Evolutionary conservation across 2,329 filamentous ascomycete genomes (phyloP), one percentile per base, ranked within the genome.

Genomic region (Curvularia sp.): DNA sequence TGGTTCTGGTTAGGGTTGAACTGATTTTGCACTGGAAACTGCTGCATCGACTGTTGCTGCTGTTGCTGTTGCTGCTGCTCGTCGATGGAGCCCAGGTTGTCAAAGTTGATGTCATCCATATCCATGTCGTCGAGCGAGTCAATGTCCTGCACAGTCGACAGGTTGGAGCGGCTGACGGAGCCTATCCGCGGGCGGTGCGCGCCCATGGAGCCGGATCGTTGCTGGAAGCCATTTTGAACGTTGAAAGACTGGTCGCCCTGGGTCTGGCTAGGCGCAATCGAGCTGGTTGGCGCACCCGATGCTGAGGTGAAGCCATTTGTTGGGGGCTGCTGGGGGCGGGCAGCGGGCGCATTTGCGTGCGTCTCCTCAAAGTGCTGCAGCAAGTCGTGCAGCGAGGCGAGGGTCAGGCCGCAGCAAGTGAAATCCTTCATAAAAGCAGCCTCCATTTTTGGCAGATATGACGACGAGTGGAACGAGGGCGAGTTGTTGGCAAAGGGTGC

Each of bases 341-440:
- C 78, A 51, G 82, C 79, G 26, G 85, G 83, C 63, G 90, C 85
- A 63, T 91, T 88, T 15, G 93, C 94, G 78, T 99, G 95, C 55
- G 90, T 87, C 79, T 97, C 94, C 79, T 99, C 95, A 75, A 97
- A 99, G 77, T 99, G 95, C 75, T 97, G 93, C 47, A 99, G 83
- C 47, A 99, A 84, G 74, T 98, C 95, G 80, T 99, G 95, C 67
- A 99, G 86, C 50, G 93, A 96, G 24, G 93, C 90, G 66, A 97
- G 85, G 31, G 89, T 94, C 70, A 92, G 86, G 71, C 93, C 93
- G 79, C 95, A 99, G 81, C 95, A 99, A 52, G 90, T 90, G 79
- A 98, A 98, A 80, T 98, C 93, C 78, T 90, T 90, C 92, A 98
- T 96, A 77, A 97, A 99, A 74, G 94, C 95, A 61, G 94, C 94